phyloP scores from a whole-genome alignment of 2,329 filamentous ascomycete species.

The Tolypocladium inflatum region DNA sequence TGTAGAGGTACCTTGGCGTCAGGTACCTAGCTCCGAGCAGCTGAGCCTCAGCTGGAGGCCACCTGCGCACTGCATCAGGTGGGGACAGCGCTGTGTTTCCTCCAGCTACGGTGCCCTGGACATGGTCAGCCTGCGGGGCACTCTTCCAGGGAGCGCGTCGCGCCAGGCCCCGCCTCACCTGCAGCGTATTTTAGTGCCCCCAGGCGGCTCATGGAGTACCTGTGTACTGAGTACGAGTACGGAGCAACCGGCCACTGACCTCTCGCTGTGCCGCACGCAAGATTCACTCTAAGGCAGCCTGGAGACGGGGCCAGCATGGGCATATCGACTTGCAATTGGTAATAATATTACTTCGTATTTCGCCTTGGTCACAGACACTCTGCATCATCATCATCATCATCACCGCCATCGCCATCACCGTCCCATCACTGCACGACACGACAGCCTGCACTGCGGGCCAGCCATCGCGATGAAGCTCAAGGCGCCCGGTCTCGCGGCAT shows the following conservation, averaged over 20 bases:
- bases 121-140: no score
- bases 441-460: not conserved
- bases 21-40: not conserved
- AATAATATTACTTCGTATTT: not conserved
- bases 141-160: no score
- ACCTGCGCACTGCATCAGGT: not conserved
- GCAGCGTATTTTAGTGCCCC: not conserved
- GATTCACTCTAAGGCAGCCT: not conserved
- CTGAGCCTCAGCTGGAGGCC: not conserved
- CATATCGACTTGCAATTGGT: not conserved
- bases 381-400: not conserved
- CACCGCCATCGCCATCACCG: not conserved
- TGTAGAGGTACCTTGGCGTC: not conserved
- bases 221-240: not conserved
- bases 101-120: no score
- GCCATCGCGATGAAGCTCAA: not conserved
- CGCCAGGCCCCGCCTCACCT: no score
- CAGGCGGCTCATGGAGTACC: not conserved
- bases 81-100: not conserved
- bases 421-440: not conserved
- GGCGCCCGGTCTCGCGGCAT: not conserved
- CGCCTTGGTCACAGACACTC: not conserved
- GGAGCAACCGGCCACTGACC: no score
- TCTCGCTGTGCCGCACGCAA: not conserved
- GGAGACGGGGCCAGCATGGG: not conserved